Base-by-base conservation (phyloP, 2,329 filamentous ascomycete species). In the Pseudogymnoascus sp. region DNA sequence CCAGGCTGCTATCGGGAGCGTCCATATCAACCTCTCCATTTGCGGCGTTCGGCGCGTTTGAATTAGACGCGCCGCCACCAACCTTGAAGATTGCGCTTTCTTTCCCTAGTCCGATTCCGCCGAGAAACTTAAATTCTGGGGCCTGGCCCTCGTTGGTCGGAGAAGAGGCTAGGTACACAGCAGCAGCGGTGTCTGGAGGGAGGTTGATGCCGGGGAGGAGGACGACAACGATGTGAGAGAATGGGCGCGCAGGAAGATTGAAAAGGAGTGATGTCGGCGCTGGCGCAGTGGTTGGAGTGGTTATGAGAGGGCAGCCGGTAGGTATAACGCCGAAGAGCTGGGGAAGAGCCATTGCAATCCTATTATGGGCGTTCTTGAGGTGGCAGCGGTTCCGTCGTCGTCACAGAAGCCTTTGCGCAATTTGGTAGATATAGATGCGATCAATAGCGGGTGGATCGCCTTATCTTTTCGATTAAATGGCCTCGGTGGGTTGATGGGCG, bases 71-170 rank as follows among this genome's bases (percentile, higher is more conserved):
- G 4, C 69, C 43, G 1, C 68, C 67, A 57, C 78, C 80, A 65
- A 96, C 78, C 72, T 89, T 91, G 79, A 97, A 97, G 62, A 97
- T 89, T 35, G 92, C 91, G 66, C 88, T 93, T 67, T 94, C 91
- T 71, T 97, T 97, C 61, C 92, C 91, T 35, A 89, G 87, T 1
- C 90, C 92, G 61, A 99, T 86, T 57, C 87, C 94, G 64, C 95
- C 94, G 4, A 97, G 84, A 68, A 99, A 90, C 63, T 82, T 85
- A 76, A 96, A 96, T 54, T 87, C 83, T 1, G 81, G 77, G 2
- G 72, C 68, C 39, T 74, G 74, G 35, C 77, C 78, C 1, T 74
- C 73, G 5, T 71, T 66, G 32, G 77, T 72, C 7, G 61, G 11
- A 9, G 35, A n/a, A 9, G 57, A 77, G 65, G 92, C 88, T 57